A percentile compares a stretch with the other conserved stretches of the same genome.
Conservation (phyloP, 805 yeast species). For the Kazachstania africana region DNA sequence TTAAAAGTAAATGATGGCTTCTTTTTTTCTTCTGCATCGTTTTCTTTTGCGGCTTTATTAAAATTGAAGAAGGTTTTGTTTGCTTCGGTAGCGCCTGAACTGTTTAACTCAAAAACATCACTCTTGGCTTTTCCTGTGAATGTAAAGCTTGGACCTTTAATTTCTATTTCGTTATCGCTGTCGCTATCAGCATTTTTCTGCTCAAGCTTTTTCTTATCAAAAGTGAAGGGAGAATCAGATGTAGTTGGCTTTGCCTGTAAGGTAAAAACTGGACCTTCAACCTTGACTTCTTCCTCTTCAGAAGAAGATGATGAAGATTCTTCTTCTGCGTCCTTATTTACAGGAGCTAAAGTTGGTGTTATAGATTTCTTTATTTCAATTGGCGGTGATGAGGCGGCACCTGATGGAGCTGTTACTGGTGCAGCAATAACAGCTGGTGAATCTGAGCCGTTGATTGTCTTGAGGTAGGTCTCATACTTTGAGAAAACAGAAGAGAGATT, state of each 20-base stretch:
- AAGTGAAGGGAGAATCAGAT: constrained; percentile 39
- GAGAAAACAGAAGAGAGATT: constrained; percentile 43
- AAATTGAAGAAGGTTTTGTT: constrained; percentile 5
- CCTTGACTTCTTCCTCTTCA: constrained; percentile 42
- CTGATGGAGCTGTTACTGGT: not conserved
- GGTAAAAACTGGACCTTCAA: constrained; percentile 63
- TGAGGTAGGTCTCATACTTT: constrained; percentile 48
- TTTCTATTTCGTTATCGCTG: constrained; percentile 23
- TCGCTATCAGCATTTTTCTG: constrained; percentile 20
- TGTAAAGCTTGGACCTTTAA: constrained; percentile 32
- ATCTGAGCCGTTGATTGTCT: constrained; percentile 13
- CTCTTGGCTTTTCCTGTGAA: constrained; percentile 26
- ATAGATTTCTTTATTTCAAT: not conserved
- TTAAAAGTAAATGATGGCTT: too few relatives aligned
- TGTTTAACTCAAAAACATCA: constrained; percentile 26
- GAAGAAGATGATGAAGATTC: constrained; percentile 3
- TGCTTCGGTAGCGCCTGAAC: constrained; percentile 8
- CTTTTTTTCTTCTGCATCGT: constrained; percentile 1
- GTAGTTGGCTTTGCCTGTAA: constrained; percentile 36
- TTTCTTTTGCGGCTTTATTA: not conserved
- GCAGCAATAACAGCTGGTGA: constrained; percentile 7
- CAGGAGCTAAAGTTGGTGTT: not conserved
- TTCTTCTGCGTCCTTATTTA: not conserved
- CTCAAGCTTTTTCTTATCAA: constrained; percentile 21
- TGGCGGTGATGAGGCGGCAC: not conserved